These are phyloP conservation scores for Triadica sebifera DNA, from an alignment of 345 rosid genomes.

Conservation along the genomic window DNA sequence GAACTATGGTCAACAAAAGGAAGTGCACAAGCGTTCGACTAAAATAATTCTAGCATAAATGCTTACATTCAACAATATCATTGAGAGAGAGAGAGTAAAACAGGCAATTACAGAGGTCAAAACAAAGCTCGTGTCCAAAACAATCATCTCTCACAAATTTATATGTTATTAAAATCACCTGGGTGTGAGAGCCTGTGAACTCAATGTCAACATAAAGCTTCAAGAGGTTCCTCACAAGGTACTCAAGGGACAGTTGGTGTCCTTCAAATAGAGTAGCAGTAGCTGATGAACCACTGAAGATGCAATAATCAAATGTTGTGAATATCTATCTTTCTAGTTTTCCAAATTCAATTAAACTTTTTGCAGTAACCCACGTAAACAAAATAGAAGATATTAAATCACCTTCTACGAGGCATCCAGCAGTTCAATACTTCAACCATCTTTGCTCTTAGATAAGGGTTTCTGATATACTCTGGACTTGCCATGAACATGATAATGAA, in stretches of 20 bases:
- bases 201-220: conserved; percentile 99
- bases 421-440: conserved; percentile 99
- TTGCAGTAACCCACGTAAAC: neutral
- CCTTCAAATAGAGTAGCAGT: conserved; percentile 87
- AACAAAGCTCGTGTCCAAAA: neutral
- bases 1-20: too few relatives aligned
- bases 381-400: conserved; percentile 17
- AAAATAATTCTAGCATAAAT: neutral
- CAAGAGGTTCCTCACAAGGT: conserved; percentile 95
- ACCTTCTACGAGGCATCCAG: conserved; percentile 99
- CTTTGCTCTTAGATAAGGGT: conserved; percentile 96
- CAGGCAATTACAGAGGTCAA: neutral
- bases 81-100: neutral
- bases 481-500: conserved; percentile 98
- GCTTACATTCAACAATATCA: neutral
- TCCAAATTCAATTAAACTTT: conserved; percentile 3
- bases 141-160: neutral
- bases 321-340: conserved; percentile 6
- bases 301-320: conserved; percentile 12
- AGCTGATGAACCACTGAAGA: conserved; percentile 76
- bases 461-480: conserved; percentile 78
- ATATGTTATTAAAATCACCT: conserved; percentile 47
- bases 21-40: neutral
- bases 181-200: conserved; percentile 98
- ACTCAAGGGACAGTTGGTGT: conserved; percentile 83